Percentiles rank a stretch among this genome's conserved stretches.
Evolutionary conservation across 495 filamentous ascomycete genomes (phyloP).

Genomic region (Hypoxylon lienhwacheense): DNA sequence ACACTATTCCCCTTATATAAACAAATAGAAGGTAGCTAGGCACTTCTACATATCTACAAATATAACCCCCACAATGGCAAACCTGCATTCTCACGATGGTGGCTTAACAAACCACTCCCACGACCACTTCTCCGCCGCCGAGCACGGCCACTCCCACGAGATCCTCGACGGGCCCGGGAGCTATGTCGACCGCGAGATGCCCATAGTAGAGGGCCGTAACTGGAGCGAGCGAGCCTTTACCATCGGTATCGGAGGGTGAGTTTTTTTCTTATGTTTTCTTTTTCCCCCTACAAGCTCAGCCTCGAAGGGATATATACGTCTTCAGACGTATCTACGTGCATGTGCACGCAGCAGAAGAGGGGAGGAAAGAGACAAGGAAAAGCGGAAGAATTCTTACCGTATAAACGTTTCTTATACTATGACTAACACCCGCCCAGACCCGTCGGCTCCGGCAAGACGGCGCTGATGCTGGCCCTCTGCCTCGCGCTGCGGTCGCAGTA

Average conservation of each 20-base stretch:
- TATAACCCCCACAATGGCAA: constrained; percentile 17
- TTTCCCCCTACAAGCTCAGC: background rate
- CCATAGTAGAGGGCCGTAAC: constrained; percentile 80
- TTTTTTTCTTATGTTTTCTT: constrained; percentile 9
- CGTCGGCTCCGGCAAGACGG: constrained; percentile 96
- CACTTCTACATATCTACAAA: background rate
- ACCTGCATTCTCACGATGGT: constrained; percentile 60
- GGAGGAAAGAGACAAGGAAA: no score
- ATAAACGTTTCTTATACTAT: no score
- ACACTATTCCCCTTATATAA: background rate
- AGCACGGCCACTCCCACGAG: constrained; percentile 95
- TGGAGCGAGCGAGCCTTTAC: constrained; percentile 94
- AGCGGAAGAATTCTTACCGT: no score
- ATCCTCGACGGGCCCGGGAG: constrained; percentile 93
- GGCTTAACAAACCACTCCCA: constrained; percentile 61
- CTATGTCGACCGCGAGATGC: constrained; percentile 89
- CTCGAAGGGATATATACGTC: background rate
- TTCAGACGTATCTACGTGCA: no score
- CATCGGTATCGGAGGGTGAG: constrained; percentile 93
- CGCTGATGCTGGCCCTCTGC: constrained; percentile 90
- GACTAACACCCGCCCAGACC: constrained; percentile 58
- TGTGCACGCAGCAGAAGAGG: no score
- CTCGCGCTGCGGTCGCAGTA: constrained; percentile 72
- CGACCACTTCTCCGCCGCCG: constrained; percentile 63
- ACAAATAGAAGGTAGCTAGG: background rate